Percentiles rank a stretch among this genome's conserved stretches.
These are phyloP conservation scores for Rhodotorula graminis DNA, from an alignment of 768 basidiomycete species.

Conservation along the genomic window DNA sequence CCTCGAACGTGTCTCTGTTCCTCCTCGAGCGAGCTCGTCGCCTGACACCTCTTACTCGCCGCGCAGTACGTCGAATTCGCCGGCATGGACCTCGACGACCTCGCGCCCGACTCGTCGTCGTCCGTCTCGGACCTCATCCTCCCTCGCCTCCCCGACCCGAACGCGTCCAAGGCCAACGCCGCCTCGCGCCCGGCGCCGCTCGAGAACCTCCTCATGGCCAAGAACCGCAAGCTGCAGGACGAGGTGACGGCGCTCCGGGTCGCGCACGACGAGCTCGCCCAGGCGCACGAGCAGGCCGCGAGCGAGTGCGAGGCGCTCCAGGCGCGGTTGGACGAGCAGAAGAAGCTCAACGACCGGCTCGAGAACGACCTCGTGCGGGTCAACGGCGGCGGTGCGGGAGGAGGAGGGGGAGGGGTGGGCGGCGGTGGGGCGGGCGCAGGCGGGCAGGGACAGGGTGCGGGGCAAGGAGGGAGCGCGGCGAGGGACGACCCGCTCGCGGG, in stretches of 20 bases:
- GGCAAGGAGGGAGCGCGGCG: constrained; percentile 21
- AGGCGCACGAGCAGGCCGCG: constrained; percentile 58
- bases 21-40: too few species aligned
- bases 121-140: constrained; percentile 46
- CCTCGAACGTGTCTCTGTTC: background rate
- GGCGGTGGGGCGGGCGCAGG: constrained; percentile 4
- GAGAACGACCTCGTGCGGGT: constrained; percentile 85
- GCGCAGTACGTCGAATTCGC: constrained; percentile 90
- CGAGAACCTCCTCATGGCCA: constrained; percentile 81
- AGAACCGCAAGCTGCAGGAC: constrained; percentile 87
- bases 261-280: constrained; percentile 73
- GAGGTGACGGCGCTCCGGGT: constrained; percentile 86
- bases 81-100: constrained; percentile 69
- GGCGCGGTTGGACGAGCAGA: constrained; percentile 71
- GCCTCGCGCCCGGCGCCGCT: constrained; percentile 69
- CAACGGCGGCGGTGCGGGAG: constrained; percentile 54
- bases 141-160: constrained; percentile 72
- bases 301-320: constrained; percentile 59
- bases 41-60: too few species aligned
- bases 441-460: too few species aligned
- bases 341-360: constrained; percentile 74
- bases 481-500: constrained; percentile 62
- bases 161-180: constrained; percentile 72
- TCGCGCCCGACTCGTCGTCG: background rate
- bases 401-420: constrained; percentile 4